Conservation (phyloP, 1,284 basidiomycete species). For the Prillingera fragicola region DNA sequence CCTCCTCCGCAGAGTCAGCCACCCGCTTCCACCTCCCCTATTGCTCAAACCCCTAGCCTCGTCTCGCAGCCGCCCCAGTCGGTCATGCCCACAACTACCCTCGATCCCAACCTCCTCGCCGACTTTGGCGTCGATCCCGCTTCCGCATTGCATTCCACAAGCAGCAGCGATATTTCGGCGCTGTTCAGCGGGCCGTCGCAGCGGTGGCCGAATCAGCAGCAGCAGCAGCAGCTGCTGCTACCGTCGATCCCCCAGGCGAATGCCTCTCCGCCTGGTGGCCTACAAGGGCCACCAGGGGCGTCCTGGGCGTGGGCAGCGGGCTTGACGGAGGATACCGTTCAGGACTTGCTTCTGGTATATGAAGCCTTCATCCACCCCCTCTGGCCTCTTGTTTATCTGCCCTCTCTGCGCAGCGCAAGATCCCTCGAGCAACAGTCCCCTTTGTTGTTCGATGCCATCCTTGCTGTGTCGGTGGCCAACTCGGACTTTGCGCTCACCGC, state of each 20-base stretch:
- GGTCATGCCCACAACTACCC: too few species aligned
- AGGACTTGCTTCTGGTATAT: constrained; percentile 16
- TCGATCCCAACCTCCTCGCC: too few species aligned
- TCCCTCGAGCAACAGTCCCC: constrained; percentile 12
- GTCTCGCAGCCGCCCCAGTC: neutral
- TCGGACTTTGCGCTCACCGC: neutral
- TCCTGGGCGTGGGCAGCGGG: constrained; percentile 8
- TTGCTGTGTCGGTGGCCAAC: constrained; percentile 16
- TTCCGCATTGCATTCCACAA: too few species aligned
- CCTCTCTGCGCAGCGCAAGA: constrained; percentile 7
- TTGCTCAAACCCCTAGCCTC: neutral
- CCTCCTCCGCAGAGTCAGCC: neutral
- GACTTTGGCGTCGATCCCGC: too few species aligned
- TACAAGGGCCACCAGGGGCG: neutral
- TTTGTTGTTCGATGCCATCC: constrained; percentile 15
- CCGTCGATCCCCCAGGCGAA: too few species aligned
- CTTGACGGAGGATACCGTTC: constrained; percentile 7
- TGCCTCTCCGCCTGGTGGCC: too few species aligned
- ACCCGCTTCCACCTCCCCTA: neutral
- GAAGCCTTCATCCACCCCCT: constrained; percentile 19
- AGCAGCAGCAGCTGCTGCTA: too few species aligned
- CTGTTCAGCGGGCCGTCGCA: too few species aligned
- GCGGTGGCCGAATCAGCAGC: too few species aligned
- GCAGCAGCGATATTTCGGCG: too few species aligned
- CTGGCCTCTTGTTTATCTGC: constrained; percentile 18